Evolutionary conservation across 768 basidiomycete genomes (phyloP).

Genomic region (Psilocybe tampanensis): DNA sequence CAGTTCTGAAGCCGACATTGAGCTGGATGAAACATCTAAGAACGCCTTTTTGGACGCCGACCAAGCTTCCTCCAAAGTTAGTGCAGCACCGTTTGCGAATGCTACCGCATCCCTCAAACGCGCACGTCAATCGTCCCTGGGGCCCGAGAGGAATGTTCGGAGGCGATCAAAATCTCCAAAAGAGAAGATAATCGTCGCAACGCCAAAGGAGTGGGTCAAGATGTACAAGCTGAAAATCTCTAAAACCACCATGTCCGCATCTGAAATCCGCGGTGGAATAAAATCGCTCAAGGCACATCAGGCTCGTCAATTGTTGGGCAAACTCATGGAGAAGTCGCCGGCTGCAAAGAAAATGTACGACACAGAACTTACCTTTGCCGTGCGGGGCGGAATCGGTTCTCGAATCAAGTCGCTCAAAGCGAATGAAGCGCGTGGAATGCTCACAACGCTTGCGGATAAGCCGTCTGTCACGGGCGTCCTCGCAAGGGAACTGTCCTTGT

Average conservation of each 20-base stretch:
- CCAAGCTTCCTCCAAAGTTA: too few species aligned
- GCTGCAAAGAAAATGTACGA: neutral
- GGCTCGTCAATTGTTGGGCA: neutral
- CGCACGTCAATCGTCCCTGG: neutral
- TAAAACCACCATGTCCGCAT: neutral
- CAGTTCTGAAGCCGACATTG: too few species aligned
- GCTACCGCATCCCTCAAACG: neutral
- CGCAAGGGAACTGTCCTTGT: too few species aligned
- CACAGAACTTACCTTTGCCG: neutral
- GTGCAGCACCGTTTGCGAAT: too few species aligned
- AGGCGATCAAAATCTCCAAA: neutral
- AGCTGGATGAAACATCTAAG: too few species aligned
- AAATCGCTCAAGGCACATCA: neutral
- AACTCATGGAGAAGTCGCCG: neutral
- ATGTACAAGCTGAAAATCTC: neutral
- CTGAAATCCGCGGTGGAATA: neutral
- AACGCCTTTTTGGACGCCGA: too few species aligned
- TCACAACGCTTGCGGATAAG: too few species aligned
- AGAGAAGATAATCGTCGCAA: too few species aligned
- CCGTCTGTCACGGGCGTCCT: too few species aligned
- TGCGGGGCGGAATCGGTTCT: neutral
- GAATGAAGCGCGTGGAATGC: too few species aligned
- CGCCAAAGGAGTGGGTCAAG: neutral
- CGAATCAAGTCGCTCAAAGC: neutral
- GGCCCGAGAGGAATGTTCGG: neutral